A percentile compares a stretch with the other conserved stretches of the same genome.
Conservation (phyloP, 176 grass and related monocot genomes). For the Oropetium thomaeum region DNA sequence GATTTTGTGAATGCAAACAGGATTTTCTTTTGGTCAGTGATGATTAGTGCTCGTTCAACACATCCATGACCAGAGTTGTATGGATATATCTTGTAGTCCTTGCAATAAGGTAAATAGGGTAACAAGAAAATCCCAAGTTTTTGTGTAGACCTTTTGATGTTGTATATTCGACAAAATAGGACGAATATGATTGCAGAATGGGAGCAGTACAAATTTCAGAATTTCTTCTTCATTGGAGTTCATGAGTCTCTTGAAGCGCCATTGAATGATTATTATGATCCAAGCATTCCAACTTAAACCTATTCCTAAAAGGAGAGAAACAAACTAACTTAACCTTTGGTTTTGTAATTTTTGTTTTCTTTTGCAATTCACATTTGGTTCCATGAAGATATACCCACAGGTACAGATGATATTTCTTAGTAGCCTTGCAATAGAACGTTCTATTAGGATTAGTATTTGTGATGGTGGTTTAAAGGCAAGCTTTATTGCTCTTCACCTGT, state of each 20-base stretch:
- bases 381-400: background rate
- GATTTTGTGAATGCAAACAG: background rate
- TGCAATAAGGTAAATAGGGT: background rate
- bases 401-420: background rate
- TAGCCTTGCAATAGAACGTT: background rate
- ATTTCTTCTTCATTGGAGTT: background rate
- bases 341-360: background rate
- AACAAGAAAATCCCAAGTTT: background rate
- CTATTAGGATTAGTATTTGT: background rate
- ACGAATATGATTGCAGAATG: background rate
- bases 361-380: slow-evolving; percentile 4
- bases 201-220: background rate
- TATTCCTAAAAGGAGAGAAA: too few relatives aligned
- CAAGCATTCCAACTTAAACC: background rate
- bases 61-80: background rate
- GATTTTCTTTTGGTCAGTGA: background rate
- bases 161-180: background rate
- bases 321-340: background rate
- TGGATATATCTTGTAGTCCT: background rate
- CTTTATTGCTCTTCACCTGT: background rate
- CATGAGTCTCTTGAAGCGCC: background rate
- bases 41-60: background rate
- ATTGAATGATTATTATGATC: background rate
- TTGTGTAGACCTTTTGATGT: background rate
- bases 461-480: background rate